Percentiles rank a stretch among this genome's conserved stretches.
Conservation (phyloP, 192 early-diverging fungal species). For the Backusella tuberculispora region DNA sequence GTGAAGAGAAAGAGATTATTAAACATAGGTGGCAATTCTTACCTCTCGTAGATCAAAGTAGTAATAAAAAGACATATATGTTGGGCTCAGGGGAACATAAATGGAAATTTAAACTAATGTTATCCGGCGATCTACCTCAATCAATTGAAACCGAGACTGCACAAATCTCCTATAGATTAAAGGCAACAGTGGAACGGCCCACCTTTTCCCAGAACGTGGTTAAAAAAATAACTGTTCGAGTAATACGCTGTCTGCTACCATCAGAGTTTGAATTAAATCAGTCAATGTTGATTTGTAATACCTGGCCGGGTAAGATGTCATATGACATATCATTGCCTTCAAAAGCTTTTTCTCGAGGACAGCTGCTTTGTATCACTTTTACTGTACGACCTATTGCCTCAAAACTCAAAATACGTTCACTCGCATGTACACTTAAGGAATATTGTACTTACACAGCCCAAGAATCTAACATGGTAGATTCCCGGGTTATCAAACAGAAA, state of each 20-base stretch:
- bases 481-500: conserved; percentile 11
- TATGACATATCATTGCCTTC: conserved; percentile 62
- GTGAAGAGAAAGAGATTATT: conserved; percentile 46
- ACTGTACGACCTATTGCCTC: conserved; percentile 51
- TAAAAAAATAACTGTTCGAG: conserved; percentile 33
- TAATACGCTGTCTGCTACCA: conserved; percentile 54
- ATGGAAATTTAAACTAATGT: conserved; percentile 58
- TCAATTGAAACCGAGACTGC: conserved; percentile 51
- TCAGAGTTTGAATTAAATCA: conserved; percentile 55
- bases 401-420: conserved; percentile 47
- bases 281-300: conserved; percentile 53
- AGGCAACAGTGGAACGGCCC: conserved; percentile 55
- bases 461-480: conserved; percentile 23
- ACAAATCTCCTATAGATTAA: conserved; percentile 53
- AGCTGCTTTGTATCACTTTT: conserved; percentile 53
- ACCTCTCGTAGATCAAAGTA: conserved; percentile 25
- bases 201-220: conserved; percentile 53
- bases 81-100: conserved; percentile 44
- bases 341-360: conserved; percentile 52
- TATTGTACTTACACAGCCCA: conserved; percentile 50
- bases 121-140: conserved; percentile 63
- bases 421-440: conserved; percentile 58
- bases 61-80: conserved; percentile 38
- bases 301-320: conserved; percentile 58
- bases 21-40: conserved; percentile 60